Evolutionary conservation across 495 filamentous ascomycete genomes (phyloP), one percentile per base, ranked within the genome.

Genomic region (Aspergillus heteromorphus): DNA sequence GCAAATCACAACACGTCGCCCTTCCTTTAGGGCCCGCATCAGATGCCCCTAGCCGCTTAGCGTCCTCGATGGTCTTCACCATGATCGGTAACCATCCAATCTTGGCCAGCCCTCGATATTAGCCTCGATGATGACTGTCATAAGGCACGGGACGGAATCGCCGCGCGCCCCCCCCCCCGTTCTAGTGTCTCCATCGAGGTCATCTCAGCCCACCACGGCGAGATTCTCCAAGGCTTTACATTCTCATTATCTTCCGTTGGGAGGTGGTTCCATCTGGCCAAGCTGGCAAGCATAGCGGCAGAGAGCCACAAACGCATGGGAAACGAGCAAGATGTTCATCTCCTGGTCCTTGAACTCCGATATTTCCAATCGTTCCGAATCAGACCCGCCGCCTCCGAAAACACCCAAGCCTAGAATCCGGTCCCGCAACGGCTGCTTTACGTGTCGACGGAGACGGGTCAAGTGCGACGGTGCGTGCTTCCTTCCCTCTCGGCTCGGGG

Each of bases 401-500:
- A 9, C 14, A 11, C 31, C 48, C 31, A 20, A 40, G 21, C 29
- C 48, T 16, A 50, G 7, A 11, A 9, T 40, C 9, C 48, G 48
- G 21, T 25, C 48, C 19, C 48, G 48, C 18, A 50, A 0, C 17
- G 48, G 48, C 48, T 50, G 48, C 18, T 17, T 36, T 14, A 50
- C 48, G 2, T 50, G 48, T 40, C 48, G 48, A 6, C 48, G 48
- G 19, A 40, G 48, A 40, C 48, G 48, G 8, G 31, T 50, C 9
- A 50, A 50, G 20, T 50, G 48, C 48, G 48, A 50, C 34, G 48
- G 48, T 50, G 19, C 34, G 48, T 36, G 3, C n/a, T 45, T 8
- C 42, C 19, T 27, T 23, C 19, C 19, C 7, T 13, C 18, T 23
- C 19, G 2, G 23, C 8, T 13, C 8, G 18, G 13, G 19, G 11